Percentiles rank a stretch among this genome's conserved stretches.
phyloP scores from a whole-genome alignment of 805 yeast species.

The Cyberlindnera nakhonratchasimensis region DNA sequence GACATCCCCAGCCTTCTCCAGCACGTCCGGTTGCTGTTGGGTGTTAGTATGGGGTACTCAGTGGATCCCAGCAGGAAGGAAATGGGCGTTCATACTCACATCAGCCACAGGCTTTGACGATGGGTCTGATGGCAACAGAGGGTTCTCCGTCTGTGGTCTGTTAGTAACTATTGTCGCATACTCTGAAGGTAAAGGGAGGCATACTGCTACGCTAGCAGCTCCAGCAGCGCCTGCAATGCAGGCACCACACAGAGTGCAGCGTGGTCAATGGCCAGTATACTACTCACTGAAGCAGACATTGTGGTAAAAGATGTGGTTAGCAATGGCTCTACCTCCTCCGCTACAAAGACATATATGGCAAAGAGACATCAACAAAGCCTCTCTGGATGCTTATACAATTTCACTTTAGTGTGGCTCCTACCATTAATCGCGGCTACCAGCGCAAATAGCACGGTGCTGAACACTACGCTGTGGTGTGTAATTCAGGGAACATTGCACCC shows the following conservation, averaged over 20 bases:
- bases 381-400: conserved; percentile 11
- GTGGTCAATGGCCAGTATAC: too few species aligned
- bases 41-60: conserved; percentile 19
- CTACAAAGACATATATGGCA: too few species aligned
- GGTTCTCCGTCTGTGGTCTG: conserved; percentile 11
- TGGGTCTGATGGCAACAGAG: conserved; percentile 21
- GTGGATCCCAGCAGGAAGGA: neutral
- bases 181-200: neutral
- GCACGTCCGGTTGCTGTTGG: conserved; percentile 23
- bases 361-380: too few species aligned
- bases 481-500: neutral
- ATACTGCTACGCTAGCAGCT: too few species aligned
- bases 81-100: conserved; percentile 12
- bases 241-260: neutral
- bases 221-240: too few species aligned
- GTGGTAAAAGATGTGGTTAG: too few species aligned
- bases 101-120: conserved; percentile 17
- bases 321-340: neutral
- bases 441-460: neutral
- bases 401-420: conserved; percentile 12
- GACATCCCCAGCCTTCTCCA: conserved; percentile 14
- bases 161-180: conserved; percentile 2
- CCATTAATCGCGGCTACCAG: neutral
- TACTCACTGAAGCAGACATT: conserved; percentile 10
- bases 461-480: neutral